Evolutionary conservation across 345 rosid species (phyloP).

Genomic region (Mallotus nudiflorus): DNA sequence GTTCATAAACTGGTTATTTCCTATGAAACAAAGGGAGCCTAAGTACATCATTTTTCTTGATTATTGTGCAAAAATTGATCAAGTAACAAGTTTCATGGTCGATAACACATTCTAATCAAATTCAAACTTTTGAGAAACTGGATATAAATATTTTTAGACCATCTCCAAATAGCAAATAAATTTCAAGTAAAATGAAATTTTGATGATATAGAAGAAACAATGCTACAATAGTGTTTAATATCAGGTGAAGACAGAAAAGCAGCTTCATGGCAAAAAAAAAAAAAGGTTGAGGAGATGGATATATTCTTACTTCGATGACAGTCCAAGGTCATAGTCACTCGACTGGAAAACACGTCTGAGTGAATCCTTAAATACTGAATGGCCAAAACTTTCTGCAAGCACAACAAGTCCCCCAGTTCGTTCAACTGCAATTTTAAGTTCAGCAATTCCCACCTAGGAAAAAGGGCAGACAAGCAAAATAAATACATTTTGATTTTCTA

Average conservation of each 20-base stretch:
- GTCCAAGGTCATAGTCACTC: slow-evolving; percentile 75
- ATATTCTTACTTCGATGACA: slow-evolving; percentile 79
- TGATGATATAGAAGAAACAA: background rate
- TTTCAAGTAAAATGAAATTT: slow-evolving; percentile 1
- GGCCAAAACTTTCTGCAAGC: slow-evolving; percentile 99
- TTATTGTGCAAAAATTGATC: background rate
- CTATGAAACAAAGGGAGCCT: background rate
- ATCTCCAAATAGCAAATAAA: background rate
- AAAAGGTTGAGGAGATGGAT: slow-evolving; percentile 16
- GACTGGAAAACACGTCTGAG: slow-evolving; percentile 72
- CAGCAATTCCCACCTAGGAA: slow-evolving; percentile 88
- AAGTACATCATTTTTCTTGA: background rate
- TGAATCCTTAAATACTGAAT: slow-evolving; percentile 86
- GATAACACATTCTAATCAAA: background rate
- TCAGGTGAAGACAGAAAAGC: background rate
- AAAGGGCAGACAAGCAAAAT: background rate
- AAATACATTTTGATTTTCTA: slow-evolving; percentile 11
- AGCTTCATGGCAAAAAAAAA: slow-evolving; percentile 8
- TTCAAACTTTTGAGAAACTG: no score
- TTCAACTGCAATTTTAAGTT: slow-evolving; percentile 91
- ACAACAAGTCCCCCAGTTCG: slow-evolving; percentile 94
- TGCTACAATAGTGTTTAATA: background rate
- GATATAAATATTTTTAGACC: background rate
- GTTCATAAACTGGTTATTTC: background rate
- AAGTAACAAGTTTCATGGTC: background rate